phyloP scores from a whole-genome alignment of 257 asterid genomes.

The Eucommia ulmoides region DNA sequence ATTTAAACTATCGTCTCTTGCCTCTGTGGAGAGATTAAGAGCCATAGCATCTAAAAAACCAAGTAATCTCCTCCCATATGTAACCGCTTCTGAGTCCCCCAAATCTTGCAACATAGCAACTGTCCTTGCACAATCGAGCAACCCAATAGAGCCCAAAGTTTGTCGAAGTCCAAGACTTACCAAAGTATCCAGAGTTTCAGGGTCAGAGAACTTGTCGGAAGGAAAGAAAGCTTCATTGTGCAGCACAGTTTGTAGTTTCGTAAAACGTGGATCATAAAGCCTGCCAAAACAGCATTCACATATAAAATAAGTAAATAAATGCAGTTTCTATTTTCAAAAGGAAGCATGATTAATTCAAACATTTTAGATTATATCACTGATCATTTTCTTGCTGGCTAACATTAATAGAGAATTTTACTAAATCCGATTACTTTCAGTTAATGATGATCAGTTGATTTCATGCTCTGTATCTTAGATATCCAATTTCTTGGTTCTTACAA shows the following conservation, averaged over 20 bases:
- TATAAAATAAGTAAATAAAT: conserved; percentile 1
- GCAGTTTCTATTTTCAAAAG: too few species aligned
- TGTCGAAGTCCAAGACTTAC: conserved; percentile 72
- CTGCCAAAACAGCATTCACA: conserved; percentile 30
- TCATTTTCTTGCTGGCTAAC: too few species aligned
- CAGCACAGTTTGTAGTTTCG: conserved; percentile 55
- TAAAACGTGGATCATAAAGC: conserved; percentile 87
- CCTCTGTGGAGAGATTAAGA: conserved; percentile 29
- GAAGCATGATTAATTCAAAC: too few species aligned
- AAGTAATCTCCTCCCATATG: conserved; percentile 54
- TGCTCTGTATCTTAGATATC: too few species aligned
- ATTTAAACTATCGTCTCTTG: conserved; percentile 21
- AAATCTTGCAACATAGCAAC: conserved; percentile 52
- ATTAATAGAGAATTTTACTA: too few species aligned
- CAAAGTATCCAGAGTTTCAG: conserved; percentile 55
- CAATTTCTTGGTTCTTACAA: too few species aligned
- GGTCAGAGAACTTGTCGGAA: conserved; percentile 53
- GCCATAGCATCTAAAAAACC: conserved; percentile 54
- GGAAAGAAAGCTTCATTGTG: conserved; percentile 69
- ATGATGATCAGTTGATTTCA: too few species aligned
- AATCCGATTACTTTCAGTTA: too few species aligned
- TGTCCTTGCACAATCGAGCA: conserved; percentile 85
- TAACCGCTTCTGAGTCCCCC: conserved; percentile 34
- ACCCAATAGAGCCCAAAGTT: conserved; percentile 49
- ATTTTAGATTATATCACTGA: too few species aligned